Percentiles rank a stretch among this genome's conserved stretches.
Evolutionary conservation across 1,284 basidiomycete species (phyloP).

Genomic region (Apiotrichum sp.): DNA sequence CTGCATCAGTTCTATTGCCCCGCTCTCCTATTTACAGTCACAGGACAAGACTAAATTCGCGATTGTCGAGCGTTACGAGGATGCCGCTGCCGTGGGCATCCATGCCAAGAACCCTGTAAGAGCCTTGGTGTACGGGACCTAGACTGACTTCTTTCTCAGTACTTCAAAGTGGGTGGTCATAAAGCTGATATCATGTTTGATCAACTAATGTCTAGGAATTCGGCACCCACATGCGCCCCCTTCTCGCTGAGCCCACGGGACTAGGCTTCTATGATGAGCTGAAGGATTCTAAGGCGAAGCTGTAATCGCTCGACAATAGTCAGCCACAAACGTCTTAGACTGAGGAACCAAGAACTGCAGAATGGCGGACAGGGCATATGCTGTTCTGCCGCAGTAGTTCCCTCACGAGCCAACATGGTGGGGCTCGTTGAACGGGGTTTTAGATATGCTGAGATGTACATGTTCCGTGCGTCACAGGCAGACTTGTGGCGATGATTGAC

Average conservation of each 20-base stretch:
- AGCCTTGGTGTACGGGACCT: background rate
- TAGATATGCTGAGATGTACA: too few species aligned
- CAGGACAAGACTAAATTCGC: constrained; percentile 43
- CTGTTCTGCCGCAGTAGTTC: too few species aligned
- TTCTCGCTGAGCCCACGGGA: background rate
- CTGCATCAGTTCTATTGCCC: too few species aligned
- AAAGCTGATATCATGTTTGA: background rate
- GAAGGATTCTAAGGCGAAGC: constrained; percentile 1
- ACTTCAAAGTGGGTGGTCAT: background rate
- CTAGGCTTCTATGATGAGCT: background rate
- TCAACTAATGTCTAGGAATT: background rate
- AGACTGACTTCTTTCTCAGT: background rate
- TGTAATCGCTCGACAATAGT: background rate
- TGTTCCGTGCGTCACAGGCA: too few species aligned
- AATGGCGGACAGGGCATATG: too few species aligned
- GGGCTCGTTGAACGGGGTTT: too few species aligned
- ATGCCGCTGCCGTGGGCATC: constrained; percentile 42
- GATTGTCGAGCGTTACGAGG: constrained; percentile 46
- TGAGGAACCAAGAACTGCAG: too few species aligned
- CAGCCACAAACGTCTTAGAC: too few species aligned
- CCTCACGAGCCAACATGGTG: too few species aligned
- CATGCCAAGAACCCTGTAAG: constrained; percentile 42
- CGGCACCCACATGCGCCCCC: background rate
- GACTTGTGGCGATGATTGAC: too few species aligned
- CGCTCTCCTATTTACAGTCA: background rate